Evolutionary conservation across 2,329 filamentous ascomycete genomes (phyloP).

Genomic region (Ascomycota sp.): DNA sequence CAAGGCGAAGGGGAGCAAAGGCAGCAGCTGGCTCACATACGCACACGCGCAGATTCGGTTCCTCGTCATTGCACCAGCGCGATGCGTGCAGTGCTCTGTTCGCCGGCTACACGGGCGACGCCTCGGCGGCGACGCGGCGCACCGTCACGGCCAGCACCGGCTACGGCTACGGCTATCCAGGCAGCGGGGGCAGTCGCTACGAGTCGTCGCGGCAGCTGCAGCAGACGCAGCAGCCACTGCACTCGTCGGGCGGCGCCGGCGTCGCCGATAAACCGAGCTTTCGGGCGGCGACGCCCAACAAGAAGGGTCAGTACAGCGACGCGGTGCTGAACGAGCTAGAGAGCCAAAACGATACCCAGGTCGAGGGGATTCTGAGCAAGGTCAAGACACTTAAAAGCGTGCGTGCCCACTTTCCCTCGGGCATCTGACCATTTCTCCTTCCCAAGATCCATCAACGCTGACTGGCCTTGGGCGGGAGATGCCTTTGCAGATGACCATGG

Average conservation of each 20-base stretch:
- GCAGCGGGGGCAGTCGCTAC: slow-evolving; percentile 8
- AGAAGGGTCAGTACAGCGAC: slow-evolving; percentile 76
- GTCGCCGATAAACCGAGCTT: slow-evolving; percentile 18
- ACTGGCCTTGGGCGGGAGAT: no score
- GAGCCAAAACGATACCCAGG: slow-evolving; percentile 80
- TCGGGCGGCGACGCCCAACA: slow-evolving; percentile 52
- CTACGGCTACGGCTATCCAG: slow-evolving; percentile 18
- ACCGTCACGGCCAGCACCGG: slow-evolving; percentile 11
- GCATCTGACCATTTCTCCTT: not conserved
- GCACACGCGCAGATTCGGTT: slow-evolving; percentile 47
- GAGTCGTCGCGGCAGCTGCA: not conserved
- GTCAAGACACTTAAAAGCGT: slow-evolving; percentile 80
- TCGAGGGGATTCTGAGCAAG: slow-evolving; percentile 79
- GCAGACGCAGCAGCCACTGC: not conserved
- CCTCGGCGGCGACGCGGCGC: slow-evolving; percentile 1
- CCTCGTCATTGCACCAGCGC: slow-evolving; percentile 52
- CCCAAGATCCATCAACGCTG: no score
- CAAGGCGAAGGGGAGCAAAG: not conserved
- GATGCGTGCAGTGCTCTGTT: slow-evolving; percentile 55
- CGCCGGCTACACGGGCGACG: slow-evolving; percentile 43
- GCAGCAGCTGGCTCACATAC: no score
- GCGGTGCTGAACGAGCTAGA: slow-evolving; percentile 84
- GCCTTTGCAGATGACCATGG: slow-evolving; percentile 53
- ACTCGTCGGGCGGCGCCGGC: no score
- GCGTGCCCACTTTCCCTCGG: slow-evolving; percentile 15